phyloP scores from a whole-genome alignment of 208 protist species.

The Wallacemonas sp. region DNA sequence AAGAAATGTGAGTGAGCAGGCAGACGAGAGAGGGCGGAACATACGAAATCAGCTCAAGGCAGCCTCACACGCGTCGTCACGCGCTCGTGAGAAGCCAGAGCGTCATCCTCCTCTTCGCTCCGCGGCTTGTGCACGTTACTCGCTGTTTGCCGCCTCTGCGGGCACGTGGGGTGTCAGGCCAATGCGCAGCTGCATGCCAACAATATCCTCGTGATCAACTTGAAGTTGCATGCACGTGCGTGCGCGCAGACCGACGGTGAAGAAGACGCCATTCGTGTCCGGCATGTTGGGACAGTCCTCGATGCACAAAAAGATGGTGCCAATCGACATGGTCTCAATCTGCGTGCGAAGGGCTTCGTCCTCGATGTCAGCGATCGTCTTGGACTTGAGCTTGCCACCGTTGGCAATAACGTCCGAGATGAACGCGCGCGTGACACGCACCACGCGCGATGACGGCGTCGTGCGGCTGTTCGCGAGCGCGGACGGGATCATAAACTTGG shows the following conservation, averaged over 20 bases:
- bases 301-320: constrained; percentile 63
- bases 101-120: no score
- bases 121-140: no score
- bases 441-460: constrained; percentile 43
- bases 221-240: constrained; percentile 72
- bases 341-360: constrained; percentile 41
- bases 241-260: constrained; percentile 67
- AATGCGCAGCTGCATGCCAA: constrained; percentile 73
- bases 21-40: no score
- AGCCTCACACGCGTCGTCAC: no score
- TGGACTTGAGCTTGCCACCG: constrained; percentile 73
- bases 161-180: constrained; percentile 32
- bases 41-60: no score
- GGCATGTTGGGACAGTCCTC: constrained; percentile 16
- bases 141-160: not conserved
- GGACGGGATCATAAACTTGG: constrained; percentile 46
- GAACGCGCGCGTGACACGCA: constrained; percentile 53
- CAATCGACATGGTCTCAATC: constrained; percentile 54
- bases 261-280: constrained; percentile 40
- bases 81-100: no score
- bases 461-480: not conserved
- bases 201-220: constrained; percentile 83
- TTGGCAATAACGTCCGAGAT: constrained; percentile 48
- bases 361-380: constrained; percentile 50
- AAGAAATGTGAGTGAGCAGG: no score